Evolutionary conservation across 306 rosid species (phyloP), one percentile per base, ranked within the genome.

Genomic region (Vigna radiata): DNA sequence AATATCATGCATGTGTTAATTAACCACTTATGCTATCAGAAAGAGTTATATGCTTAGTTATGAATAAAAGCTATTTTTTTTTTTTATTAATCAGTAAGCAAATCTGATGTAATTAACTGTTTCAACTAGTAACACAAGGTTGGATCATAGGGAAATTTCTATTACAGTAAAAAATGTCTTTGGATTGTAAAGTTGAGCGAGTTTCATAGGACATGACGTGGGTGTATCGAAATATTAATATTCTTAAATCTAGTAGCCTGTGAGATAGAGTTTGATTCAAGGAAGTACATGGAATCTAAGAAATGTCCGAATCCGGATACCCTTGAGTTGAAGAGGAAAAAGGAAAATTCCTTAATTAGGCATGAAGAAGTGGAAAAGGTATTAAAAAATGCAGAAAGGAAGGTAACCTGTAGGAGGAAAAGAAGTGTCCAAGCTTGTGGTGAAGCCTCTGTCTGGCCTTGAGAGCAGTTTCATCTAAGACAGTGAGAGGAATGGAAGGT

Each of bases 381-480:
- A 25, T 2, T 25, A 25, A 25, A 3, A 25, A 25, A 25, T 25
- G 27, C 27, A 25, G 27, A 25, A 25, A 25, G 27, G 0, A 25
- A 25, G 27, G n/a, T n/a, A n/a, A 88, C 92, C 90, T 80, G 71
- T 83, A 59, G 33, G 85, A 56, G 65, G 85, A 70, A 53, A 59
- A 72, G 72, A 68, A 78, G 56, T 75, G 65, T 53, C 76, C 79
- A 68, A 89, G 93, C 81, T 79, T 89, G 49, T 83, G 77, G 43
- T 85, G 80, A 5, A 89, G 64, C 0, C 90, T 19, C 52, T 81
- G 84, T 36, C 87, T 83, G 3, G 93, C 90, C 19, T 47, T 80
- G 53, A 83, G 72, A 68, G 87, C 80, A 48, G 78, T 79, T 75
- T 86, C 86, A 68, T 86, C 89, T 70, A 84, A 65, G 75, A 83